Conservation (phyloP, 345 rosid species). For the Brassica napus region Da-Ae NC_063452.1:57912501-57913000, state of each 20-base stretch:
- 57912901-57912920: constrained; percentile 27
- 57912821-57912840: constrained; percentile 16
- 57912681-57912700: neutral
- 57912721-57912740: neutral
- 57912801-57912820: neutral
- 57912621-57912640: neutral
- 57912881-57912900: neutral
- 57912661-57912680: neutral
- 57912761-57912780: neutral
- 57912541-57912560: constrained; percentile 44
- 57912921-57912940: constrained; percentile 24
- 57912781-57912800: neutral
- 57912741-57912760: neutral
- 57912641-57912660: neutral
- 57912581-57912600: constrained; percentile 1
- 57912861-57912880: neutral
- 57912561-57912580: constrained; percentile 26
- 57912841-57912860: neutral
- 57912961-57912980: neutral
- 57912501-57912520: constrained; percentile 73
- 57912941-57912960: neutral
- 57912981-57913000: neutral
- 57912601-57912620: constrained; percentile 2
- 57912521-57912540: constrained; percentile 80
- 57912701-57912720: constrained; percentile 3